Conservation (phyloP, 129 eudicot genomes). For the sunflower (Helianthus annuus) region DNA sequence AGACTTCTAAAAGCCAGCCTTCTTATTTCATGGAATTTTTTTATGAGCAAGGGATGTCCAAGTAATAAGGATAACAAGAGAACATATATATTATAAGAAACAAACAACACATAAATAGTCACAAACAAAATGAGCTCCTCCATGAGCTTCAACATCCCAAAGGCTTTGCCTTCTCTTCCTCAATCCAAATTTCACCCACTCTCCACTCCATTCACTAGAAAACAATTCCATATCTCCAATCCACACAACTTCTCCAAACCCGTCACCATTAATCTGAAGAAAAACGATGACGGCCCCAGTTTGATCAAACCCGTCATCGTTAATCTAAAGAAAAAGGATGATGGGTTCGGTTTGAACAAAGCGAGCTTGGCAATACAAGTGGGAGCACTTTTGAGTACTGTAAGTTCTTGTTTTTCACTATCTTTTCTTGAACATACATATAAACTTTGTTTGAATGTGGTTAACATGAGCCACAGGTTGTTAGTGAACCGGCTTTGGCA, state of each 20-base stretch:
- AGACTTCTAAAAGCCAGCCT: neutral
- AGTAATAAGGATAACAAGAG: conserved; percentile 32
- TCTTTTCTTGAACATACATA: conserved; percentile 12
- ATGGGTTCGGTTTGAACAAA: conserved; percentile 4
- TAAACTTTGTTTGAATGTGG: neutral
- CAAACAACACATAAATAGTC: conserved; percentile 37
- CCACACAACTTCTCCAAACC: conserved; percentile 33
- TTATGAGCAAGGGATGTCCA: conserved; percentile 21
- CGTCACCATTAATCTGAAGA: conserved; percentile 22
- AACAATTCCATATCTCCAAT: conserved; percentile 32
- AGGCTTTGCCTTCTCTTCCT: conserved; percentile 70
- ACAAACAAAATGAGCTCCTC: conserved; percentile 61
- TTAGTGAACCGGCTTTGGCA: conserved; percentile 78
- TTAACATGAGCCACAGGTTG: conserved; percentile 28
- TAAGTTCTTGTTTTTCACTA: conserved; percentile 19
- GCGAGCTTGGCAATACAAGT: conserved; percentile 52
- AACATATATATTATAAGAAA: conserved; percentile 25
- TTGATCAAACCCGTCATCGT: conserved; percentile 25
- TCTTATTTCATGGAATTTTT: neutral
- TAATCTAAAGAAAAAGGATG: conserved; percentile 24
- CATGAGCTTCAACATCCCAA: conserved; percentile 61
- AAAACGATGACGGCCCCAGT: conserved; percentile 2
- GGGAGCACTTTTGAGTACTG: conserved; percentile 64
- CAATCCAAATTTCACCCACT: conserved; percentile 41
- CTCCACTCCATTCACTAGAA: conserved; percentile 34